Evolutionary conservation across 345 rosid species (phyloP).

Genomic region (Heritiera fomes): DNA sequence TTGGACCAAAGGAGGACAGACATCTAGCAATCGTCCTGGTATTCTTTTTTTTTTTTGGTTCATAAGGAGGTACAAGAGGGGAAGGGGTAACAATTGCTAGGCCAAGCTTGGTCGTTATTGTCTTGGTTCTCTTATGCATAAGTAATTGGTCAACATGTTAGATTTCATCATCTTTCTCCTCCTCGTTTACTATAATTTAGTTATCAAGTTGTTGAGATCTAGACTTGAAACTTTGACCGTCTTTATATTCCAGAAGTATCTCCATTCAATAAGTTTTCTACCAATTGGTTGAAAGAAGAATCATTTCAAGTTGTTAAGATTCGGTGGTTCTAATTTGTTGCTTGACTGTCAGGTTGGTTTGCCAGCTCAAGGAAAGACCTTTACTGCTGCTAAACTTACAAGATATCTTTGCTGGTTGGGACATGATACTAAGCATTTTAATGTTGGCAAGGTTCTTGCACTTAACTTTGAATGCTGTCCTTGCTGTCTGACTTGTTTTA

Average conservation of each 20-base stretch:
- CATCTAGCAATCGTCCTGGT: constrained; percentile 98
- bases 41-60: constrained; percentile 16
- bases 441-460: constrained; percentile 87
- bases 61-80: no score
- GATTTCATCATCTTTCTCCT: constrained; percentile 18
- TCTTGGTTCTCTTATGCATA: neutral
- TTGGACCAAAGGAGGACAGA: constrained; percentile 94
- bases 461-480: constrained; percentile 6
- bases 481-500: constrained; percentile 19
- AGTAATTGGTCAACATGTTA: constrained; percentile 4
- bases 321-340: constrained; percentile 20
- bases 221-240: constrained; percentile 11
- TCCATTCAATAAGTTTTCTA: neutral
- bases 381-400: constrained; percentile 96
- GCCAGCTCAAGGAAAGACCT: constrained; percentile 99
- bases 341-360: constrained; percentile 76
- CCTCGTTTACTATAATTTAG: constrained; percentile 19
- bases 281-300: constrained; percentile 3
- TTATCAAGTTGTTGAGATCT: constrained; percentile 9
- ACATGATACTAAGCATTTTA: constrained; percentile 97
- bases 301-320: constrained; percentile 14
- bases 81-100: no score
- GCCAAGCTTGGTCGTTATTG: no score
- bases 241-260: constrained; percentile 18
- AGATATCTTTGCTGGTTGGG: constrained; percentile 99